Evolutionary conservation across 2,329 filamentous ascomycete species (phyloP), one percentile per base, ranked within the genome.

Genomic region (Neopestalotiopsis clavispora): DNA sequence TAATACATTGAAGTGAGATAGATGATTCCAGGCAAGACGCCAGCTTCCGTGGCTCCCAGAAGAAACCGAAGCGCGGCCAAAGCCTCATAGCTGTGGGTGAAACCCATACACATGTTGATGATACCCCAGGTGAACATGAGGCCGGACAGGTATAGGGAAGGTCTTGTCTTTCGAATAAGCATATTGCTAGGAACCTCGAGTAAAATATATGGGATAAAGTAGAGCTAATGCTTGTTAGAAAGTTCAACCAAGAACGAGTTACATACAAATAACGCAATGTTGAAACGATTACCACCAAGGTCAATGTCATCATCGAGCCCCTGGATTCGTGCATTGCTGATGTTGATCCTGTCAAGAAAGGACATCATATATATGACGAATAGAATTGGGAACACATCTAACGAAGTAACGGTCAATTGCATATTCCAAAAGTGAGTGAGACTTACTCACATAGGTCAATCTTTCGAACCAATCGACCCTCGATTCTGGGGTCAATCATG

Each of bases 1-100:
- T 87, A 87, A 74, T 84, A 87, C 75, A 82, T 83, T 20, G 82
- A 83, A 0, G 83, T 83, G 30, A 85, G 74, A 73, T 84, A 85
- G 38, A 84, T 78, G 68, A 83, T 81, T 12, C 80, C 82, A 0
- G 84, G 84, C 63, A 86, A 79, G 4, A 85, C 76, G 3, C 84
- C 84, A 1, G 83, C 83, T 71, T 86, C 84, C 14, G 84, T 80
- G 1, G 80, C 74, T 1, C 84, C 84, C 6, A 86, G 76, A 12
- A 86, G 75, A 40, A 85, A 80, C 0, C 84, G 82, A 10, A 83
- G 78, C 1, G 75, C 80, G 14, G 85, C 74, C 1, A 86, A 76
- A 2, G 77, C 78, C 12, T 73, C 73, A 69, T 79, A 83, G 40
- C 72, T 78, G 42, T 81, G 78, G 0, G 84, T 80, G 34, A 86